Conservation (phyloP, 257 asterid species). For the Solanum clarkiae region DNA sequence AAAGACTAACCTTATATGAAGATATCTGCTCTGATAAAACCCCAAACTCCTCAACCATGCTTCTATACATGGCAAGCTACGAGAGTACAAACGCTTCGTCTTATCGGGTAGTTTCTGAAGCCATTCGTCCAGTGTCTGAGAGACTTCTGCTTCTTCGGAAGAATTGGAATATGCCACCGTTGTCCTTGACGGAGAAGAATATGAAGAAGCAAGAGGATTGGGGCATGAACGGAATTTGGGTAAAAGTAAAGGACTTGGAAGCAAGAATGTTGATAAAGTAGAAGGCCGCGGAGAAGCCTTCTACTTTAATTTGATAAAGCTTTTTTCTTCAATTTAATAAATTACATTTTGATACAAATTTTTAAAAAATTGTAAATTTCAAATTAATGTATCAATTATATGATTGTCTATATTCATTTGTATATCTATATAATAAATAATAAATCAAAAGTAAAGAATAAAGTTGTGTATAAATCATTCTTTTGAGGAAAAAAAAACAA, state of each 20-base stretch:
- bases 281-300: too few relatives aligned
- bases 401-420: too few relatives aligned
- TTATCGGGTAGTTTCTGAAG: constrained; percentile 78
- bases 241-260: constrained; percentile 9
- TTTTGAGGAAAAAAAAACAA: too few relatives aligned
- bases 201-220: constrained; percentile 6
- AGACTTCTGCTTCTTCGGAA: constrained; percentile 40
- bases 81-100: constrained; percentile 74
- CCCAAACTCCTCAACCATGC: constrained; percentile 84
- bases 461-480: too few relatives aligned
- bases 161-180: constrained; percentile 20
- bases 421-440: too few relatives aligned
- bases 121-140: constrained; percentile 71
- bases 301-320: too few relatives aligned
- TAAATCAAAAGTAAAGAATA: too few relatives aligned
- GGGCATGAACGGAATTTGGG: constrained; percentile 20
- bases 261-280: constrained; percentile 7
- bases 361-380: too few relatives aligned
- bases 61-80: constrained; percentile 90
- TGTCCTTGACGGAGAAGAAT: constrained; percentile 18
- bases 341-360: too few relatives aligned
- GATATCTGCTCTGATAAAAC: constrained; percentile 65
- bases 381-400: too few relatives aligned
- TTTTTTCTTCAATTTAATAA: too few relatives aligned
- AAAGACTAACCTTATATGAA: too few relatives aligned